Evolutionary conservation across 345 rosid genomes (phyloP).

Genomic region (Brassica incana): DNA sequence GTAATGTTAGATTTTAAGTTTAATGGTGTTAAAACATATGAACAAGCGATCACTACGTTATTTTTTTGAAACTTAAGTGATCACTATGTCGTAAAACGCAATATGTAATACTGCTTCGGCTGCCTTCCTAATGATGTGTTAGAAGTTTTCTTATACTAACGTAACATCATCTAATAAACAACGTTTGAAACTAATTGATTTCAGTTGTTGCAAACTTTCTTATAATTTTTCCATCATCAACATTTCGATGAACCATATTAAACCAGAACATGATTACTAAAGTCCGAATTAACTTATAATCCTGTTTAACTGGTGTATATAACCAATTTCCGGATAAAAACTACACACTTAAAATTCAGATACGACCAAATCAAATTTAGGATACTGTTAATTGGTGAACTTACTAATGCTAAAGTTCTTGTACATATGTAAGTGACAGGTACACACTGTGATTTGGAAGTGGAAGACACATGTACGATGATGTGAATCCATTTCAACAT

Average conservation of each 20-base stretch:
- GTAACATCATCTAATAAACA: background rate
- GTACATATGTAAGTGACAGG: conserved; percentile 14
- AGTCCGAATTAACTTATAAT: background rate
- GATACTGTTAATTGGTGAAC: background rate
- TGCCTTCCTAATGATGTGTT: background rate
- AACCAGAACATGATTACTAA: background rate
- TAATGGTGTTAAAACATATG: background rate
- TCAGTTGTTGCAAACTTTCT: background rate
- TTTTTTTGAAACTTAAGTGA: background rate
- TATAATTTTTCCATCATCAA: background rate
- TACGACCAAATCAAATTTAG: background rate
- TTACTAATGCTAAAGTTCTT: background rate
- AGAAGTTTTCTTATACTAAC: background rate
- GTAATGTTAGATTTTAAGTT: background rate
- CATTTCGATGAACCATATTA: background rate
- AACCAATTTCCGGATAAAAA: background rate
- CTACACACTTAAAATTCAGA: background rate
- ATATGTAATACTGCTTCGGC: background rate
- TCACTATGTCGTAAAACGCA: background rate
- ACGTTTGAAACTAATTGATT: background rate
- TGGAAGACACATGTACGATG: conserved; percentile 36
- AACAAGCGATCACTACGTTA: background rate
- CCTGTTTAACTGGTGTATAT: background rate
- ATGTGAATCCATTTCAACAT: conserved; percentile 18
- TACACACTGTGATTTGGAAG: conserved; percentile 20